phyloP scores from a whole-genome alignment of 495 filamentous ascomycete species.

The Daldinia vernicosa region DNA sequence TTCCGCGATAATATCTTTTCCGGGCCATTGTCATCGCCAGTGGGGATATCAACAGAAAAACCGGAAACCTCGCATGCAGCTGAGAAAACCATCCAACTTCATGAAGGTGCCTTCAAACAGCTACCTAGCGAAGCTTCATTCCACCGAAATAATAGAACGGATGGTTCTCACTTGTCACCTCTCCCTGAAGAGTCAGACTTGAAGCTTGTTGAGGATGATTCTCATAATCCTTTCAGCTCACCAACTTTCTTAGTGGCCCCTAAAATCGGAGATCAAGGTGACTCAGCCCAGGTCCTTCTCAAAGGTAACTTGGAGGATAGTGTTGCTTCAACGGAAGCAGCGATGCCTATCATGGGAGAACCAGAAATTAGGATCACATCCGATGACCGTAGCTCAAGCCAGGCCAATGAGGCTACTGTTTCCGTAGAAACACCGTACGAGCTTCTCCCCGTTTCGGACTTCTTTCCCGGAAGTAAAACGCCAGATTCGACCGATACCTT shows the following conservation, averaged over 20 bases:
- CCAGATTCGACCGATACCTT: slow-evolving; percentile 17
- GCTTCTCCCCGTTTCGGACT: background rate
- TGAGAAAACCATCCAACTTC: background rate
- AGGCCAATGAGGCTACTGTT: slow-evolving; percentile 10
- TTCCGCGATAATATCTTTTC: slow-evolving; percentile 12
- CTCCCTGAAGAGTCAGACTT: slow-evolving; percentile 9
- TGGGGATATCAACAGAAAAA: background rate
- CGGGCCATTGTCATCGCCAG: background rate
- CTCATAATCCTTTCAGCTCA: background rate
- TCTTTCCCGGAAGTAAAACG: slow-evolving; percentile 6
- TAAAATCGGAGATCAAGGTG: background rate
- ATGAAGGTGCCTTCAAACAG: background rate
- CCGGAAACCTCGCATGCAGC: background rate
- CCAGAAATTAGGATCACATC: slow-evolving; percentile 42
- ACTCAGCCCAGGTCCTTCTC: background rate
- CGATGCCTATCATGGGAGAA: slow-evolving; percentile 26
- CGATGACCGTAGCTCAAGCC: slow-evolving; percentile 19
- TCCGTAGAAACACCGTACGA: slow-evolving; percentile 9
- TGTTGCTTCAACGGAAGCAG: slow-evolving; percentile 13
- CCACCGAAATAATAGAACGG: slow-evolving; percentile 7
- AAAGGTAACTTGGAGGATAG: slow-evolving; percentile 14
- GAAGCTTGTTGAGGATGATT: background rate
- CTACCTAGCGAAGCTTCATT: slow-evolving; percentile 7
- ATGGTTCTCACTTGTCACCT: slow-evolving; percentile 18
- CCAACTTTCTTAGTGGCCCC: slow-evolving; percentile 18